A percentile compares a stretch with the other conserved stretches of the same genome.
Evolutionary conservation across 345 rosid species (phyloP).

Genomic region (Eutrema heterophyllum): DNA sequence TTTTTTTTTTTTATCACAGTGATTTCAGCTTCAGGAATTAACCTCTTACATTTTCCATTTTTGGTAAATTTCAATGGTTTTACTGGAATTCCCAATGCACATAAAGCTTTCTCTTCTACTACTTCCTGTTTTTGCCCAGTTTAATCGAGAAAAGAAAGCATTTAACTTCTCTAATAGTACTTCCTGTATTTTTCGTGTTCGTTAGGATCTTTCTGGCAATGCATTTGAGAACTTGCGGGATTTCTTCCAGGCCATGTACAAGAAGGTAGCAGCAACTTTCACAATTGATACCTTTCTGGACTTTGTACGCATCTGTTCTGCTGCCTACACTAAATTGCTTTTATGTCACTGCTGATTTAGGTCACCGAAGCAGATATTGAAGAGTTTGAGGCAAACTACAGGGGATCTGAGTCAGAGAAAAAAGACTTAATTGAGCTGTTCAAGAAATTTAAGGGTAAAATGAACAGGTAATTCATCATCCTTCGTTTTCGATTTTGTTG

Average conservation of each 20-base stretch:
- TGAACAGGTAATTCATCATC: slow-evolving; percentile 53
- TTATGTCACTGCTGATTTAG: slow-evolving; percentile 25
- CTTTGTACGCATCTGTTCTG: not conserved
- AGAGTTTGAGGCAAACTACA: slow-evolving; percentile 76
- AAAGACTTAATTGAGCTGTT: slow-evolving; percentile 73
- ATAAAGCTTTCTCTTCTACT: no score
- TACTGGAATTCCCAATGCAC: no score
- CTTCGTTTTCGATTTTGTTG: not conserved
- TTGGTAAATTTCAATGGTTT: no score
- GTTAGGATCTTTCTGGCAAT: slow-evolving; percentile 75
- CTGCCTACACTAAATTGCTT: not conserved
- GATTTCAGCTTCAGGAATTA: not conserved
- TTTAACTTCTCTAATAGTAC: not conserved
- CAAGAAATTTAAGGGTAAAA: slow-evolving; percentile 54
- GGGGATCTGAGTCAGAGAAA: slow-evolving; percentile 91
- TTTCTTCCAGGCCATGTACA: slow-evolving; percentile 59
- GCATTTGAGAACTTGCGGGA: slow-evolving; percentile 53
- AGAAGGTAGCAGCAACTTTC: slow-evolving; percentile 44
- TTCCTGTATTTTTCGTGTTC: slow-evolving; percentile 16
- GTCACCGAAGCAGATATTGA: slow-evolving; percentile 79
- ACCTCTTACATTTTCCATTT: no score
- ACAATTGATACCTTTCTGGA: not conserved
- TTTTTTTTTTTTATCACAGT: no score
- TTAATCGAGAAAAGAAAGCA: not conserved
- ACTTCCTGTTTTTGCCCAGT: not conserved